Evolutionary conservation across 2,329 filamentous ascomycete species (phyloP), one percentile per base, ranked within the genome.

Genomic region (Penicillium glabrum): DNA sequence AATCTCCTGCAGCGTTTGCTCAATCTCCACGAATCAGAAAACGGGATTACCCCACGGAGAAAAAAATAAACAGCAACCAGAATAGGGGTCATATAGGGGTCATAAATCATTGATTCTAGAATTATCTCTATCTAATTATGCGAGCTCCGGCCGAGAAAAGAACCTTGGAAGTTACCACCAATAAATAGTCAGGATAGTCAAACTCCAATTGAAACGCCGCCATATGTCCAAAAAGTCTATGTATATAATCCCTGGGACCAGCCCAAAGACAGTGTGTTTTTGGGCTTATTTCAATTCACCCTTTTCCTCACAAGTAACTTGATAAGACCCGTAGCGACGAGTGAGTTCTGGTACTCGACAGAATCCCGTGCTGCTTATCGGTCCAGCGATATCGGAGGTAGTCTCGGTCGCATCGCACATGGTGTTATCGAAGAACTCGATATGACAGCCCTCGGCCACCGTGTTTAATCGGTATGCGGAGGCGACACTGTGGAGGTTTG

Each of bases 391-490:
- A 23, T 61, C 62, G 11, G 56, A 59, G n/a, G 41, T 41, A 2
- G 57, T 52, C 45, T 64, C 62, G 31, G 43, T 50, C 41, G 43
- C 37, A n/a, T 67, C 64, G 55, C 64, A 67, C 64, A 67, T 67
- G 14, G 64, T 67, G 46, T 67, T 67, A 26, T 67, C 63, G 31
- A 58, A 67, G 35, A 66, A 65, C 31, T 65, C 53, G 46, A 67
- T 61, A 23, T 51, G 60, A 33, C 64, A 67, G n/a, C 62, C 62
- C 1, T 58, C 57, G 7, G 59, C 51, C 19, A 67, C 29, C 2
- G 48, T 37, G 51, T 63, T 61, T 29, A 67, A 33, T 1, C 45
- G 53, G 44, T 67, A 67, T 19, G 63, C 63, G 2, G 63, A 59
- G 46, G 64, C 64, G 23, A 65, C 59, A 39, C 45, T 57, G 58